Evolutionary conservation across 306 rosid species (phyloP), one percentile per base, ranked within the genome.

Genomic region (Fagus sylvatica): DNA sequence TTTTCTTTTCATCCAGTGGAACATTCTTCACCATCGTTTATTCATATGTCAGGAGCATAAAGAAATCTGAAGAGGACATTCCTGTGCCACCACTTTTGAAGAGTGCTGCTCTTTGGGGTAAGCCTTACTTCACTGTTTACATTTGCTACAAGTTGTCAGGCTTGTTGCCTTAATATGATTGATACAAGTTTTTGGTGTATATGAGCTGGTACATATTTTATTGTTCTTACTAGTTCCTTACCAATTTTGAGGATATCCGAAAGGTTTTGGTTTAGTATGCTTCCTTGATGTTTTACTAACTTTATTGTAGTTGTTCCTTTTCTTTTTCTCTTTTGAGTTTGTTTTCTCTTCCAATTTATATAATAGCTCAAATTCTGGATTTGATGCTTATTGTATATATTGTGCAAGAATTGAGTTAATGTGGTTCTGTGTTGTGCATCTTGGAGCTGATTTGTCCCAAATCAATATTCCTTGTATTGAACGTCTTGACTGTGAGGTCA

Each of bases 11-110:
- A 36, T 65, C 49, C 1, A 16, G 48, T 65, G 71, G 49, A n/a
- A 16, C 16, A 8, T 37, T 37, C n/a, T 48, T 39, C 71, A 65
- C 42, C 30, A 65, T 16, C 6, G 17, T 65, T 33, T 39, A 3
- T 66, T 32, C 41, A 8, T 66, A 17, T 66, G 49, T 66, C 93
- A 95, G 99, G 93, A 95, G 89, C 77, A 76, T 95, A 73, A 93
- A 74, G 85, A 93, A 91, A 89, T 92, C 98, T 74, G 97, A 95
- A 84, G 86, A 89, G 19, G 99, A 95, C 88, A 85, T 95, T 82
- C 99, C 98, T 19, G 93, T 95, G 73, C 99, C 99, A 82, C 99
- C 99, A 53, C 96, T 93, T 80, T 30, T 95, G 57, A 73, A 86
- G 86, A 93, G 96, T 83, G 99, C 99, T 4, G 89, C 86, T 85